Evolutionary conservation across 495 filamentous ascomycete species (phyloP).

Genomic region (Venustampulla echinocandica): DNA sequence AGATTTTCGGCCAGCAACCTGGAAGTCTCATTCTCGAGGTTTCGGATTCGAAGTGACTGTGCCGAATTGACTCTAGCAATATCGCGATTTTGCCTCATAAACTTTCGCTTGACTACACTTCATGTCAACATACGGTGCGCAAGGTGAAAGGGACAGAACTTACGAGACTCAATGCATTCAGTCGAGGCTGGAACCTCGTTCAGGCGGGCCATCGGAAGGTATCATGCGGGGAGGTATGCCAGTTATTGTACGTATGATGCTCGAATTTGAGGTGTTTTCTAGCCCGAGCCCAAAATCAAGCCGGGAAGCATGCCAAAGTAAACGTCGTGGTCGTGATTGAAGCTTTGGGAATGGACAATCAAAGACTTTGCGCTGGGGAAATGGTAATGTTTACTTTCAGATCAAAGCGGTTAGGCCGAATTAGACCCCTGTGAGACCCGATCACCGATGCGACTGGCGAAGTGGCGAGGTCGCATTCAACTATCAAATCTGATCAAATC

Average conservation of each 20-base stretch:
- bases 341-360: neutral
- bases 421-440: too few species aligned
- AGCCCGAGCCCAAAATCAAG: neutral
- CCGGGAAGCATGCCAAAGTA: neutral
- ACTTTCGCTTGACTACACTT: conserved; percentile 69
- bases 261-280: neutral
- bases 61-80: conserved; percentile 85
- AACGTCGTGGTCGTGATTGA: neutral
- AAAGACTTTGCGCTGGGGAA: neutral
- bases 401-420: conserved; percentile 6
- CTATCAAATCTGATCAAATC: too few species aligned
- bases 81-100: conserved; percentile 88
- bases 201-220: conserved; percentile 67
- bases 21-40: conserved; percentile 74
- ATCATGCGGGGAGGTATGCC: conserved; percentile 15
- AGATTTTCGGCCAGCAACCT: conserved; percentile 83
- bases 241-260: neutral
- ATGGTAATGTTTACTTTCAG: conserved; percentile 6
- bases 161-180: conserved; percentile 76
- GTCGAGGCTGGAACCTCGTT: conserved; percentile 66
- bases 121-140: neutral
- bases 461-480: too few species aligned
- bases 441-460: too few species aligned
- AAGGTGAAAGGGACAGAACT: conserved; percentile 27
- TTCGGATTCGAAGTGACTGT: conserved; percentile 83